Conservation (phyloP, 805 yeast species). For the Cyberlindnera petersonii region DNA sequence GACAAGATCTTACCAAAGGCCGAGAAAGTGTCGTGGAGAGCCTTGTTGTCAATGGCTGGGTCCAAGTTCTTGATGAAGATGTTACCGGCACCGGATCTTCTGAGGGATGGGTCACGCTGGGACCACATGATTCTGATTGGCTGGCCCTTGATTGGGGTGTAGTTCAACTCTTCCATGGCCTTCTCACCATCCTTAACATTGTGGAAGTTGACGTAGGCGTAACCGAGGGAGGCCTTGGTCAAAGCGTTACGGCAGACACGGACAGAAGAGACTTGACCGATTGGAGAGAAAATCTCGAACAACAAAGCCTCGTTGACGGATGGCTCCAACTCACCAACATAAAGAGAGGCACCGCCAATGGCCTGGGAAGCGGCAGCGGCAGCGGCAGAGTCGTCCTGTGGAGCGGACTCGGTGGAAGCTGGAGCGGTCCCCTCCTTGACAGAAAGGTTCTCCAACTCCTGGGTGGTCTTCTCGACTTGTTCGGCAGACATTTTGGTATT, state of each 20-base stretch:
- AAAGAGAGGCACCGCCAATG: slow-evolving; percentile 64
- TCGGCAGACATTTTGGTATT: slow-evolving; percentile 37
- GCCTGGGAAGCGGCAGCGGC: slow-evolving; percentile 31
- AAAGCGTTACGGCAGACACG: slow-evolving; percentile 99
- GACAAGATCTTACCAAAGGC: slow-evolving; percentile 95
- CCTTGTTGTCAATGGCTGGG: slow-evolving; percentile 98
- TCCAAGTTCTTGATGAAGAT: slow-evolving; percentile 97
- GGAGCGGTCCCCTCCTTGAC: slow-evolving; percentile 32
- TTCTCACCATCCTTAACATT: slow-evolving; percentile 84
- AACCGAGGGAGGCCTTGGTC: slow-evolving; percentile 94
- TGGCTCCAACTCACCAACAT: slow-evolving; percentile 96
- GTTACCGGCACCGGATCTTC: slow-evolving; percentile 95
- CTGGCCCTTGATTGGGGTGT: slow-evolving; percentile 87
- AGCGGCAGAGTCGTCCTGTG: slow-evolving; percentile 13
- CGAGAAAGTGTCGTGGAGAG: slow-evolving; percentile 95
- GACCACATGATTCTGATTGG: slow-evolving; percentile 99
- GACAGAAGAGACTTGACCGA: slow-evolving; percentile 93
- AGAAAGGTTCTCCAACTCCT: slow-evolving; percentile 5
- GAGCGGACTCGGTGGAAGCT: slow-evolving; percentile 17
- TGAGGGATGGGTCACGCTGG: slow-evolving; percentile 94
- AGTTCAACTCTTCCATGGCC: slow-evolving; percentile 95
- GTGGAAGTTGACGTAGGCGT: slow-evolving; percentile 96
- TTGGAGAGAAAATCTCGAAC: slow-evolving; percentile 89
- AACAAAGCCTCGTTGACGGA: slow-evolving; percentile 90
- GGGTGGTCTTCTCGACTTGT: slow-evolving; percentile 40